phyloP scores from a whole-genome alignment of 1,284 basidiomycete genomes.

The Sporisorium exsertum region DNA sequence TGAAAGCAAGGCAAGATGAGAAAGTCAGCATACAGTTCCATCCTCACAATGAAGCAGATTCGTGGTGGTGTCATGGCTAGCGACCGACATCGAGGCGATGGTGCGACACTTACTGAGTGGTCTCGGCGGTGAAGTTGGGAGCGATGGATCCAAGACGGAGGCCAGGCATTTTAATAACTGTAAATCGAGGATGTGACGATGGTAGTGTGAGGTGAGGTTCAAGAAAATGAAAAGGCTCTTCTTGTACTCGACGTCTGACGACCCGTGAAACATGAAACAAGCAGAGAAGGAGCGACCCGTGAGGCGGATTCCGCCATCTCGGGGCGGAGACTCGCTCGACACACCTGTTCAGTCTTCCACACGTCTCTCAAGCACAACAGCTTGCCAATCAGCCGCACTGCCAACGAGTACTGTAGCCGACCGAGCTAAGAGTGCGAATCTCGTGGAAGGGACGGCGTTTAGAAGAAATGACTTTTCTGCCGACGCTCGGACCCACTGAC shows the following conservation, averaged over 20 bases:
- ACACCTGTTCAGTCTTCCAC: neutral
- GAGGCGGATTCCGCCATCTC: slow-evolving; percentile 1
- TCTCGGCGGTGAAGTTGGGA: slow-evolving; percentile 67
- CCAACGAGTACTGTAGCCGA: neutral
- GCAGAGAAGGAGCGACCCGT: neutral
- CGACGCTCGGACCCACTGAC: slow-evolving; percentile 5
- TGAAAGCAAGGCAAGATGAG: neutral
- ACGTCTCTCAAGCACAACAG: neutral
- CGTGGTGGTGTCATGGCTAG: too few relatives aligned
- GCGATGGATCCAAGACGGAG: slow-evolving; percentile 67
- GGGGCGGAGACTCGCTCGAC: neutral
- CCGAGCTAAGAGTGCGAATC: neutral
- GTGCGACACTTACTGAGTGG: slow-evolving; percentile 57
- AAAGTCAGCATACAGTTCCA: neutral
- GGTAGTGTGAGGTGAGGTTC: neutral
- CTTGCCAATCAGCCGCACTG: too few relatives aligned
- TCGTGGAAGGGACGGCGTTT: slow-evolving; percentile 6
- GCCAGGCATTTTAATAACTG: slow-evolving; percentile 67
- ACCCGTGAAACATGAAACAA: neutral
- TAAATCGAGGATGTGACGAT: slow-evolving; percentile 2
- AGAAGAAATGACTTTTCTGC: slow-evolving; percentile 2
- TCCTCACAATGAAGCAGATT: too few relatives aligned
- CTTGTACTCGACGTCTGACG: slow-evolving; percentile 16
- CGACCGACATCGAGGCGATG: neutral
- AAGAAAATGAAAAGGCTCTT: neutral